Base-by-base conservation (phyloP, 495 filamentous ascomycete genomes). In the Talaromyces stipitatus region DNA sequence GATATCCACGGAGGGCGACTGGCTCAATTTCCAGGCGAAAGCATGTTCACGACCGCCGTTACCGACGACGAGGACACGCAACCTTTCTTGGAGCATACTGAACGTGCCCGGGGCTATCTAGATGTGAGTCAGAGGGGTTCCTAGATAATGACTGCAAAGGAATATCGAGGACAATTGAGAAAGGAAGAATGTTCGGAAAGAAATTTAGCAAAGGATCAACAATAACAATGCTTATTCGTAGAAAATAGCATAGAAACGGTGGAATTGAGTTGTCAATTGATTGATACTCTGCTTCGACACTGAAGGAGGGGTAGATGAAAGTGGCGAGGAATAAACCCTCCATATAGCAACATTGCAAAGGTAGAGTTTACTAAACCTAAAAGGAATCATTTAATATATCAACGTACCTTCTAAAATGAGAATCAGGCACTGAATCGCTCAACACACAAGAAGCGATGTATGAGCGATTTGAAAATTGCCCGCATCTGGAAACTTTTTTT, bases 41-140 rank as follows among this genome's bases (percentile, higher is more conserved):
- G 94, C 90, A 76, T 97, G 90, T 72, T 98, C 94, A 64, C 94
- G 82, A 51, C 94, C 94, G 55, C 94, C 94, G 70, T 88, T 92
- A 66, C 94, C 94, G 58, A 98, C 81, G 46, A 98, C 82, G 60
- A 98, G 85, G 56, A 97, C 80, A 57, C 75, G 73, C 62, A 80
- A 68, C 63, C 69, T 69, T 66, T 78, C 75, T 64, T 70, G 69
- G 54, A 69, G 65, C 74, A 77, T 77, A 55, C 56, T 72, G 7
- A 24, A 45, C n/a, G 11, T 55, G 24, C 23, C 14, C 30, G 28
- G 24, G 36, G 24, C 26, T 45, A 28, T 30, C 27, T 29, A 26
- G 2, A 18, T 9, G 30, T 30, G 48, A 51, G 48, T 28, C 43
- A 47, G 43, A 26, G 1, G 2, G 14, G n/a, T n/a, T 46, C 18